Conservation (phyloP, 805 yeast genomes). For the Pichia heedii region DNA sequence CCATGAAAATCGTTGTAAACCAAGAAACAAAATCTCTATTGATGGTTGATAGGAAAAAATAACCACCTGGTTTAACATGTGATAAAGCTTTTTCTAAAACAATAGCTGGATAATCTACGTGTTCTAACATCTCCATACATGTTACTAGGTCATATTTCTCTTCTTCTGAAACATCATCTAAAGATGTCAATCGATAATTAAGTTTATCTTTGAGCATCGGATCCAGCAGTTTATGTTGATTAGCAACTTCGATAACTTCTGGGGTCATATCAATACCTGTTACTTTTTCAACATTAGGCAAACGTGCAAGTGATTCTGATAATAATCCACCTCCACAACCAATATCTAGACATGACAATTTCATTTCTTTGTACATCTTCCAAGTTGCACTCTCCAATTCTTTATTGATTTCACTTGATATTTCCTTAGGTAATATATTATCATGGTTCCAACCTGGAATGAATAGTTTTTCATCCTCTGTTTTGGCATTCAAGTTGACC, state of each 20-base stretch:
- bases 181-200: slow-evolving; percentile 47
- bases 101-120: slow-evolving; percentile 75
- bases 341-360: slow-evolving; percentile 62
- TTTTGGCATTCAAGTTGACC: slow-evolving; percentile 32
- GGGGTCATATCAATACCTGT: slow-evolving; percentile 79
- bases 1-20: slow-evolving; percentile 89
- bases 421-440: slow-evolving; percentile 53
- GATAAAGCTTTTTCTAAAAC: slow-evolving; percentile 61
- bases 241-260: slow-evolving; percentile 77
- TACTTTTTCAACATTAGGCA: slow-evolving; percentile 53
- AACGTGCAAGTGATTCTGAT: slow-evolving; percentile 77
- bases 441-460: slow-evolving; percentile 66
- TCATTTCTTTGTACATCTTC: slow-evolving; percentile 26
- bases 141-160: slow-evolving; percentile 69
- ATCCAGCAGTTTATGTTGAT: slow-evolving; percentile 55
- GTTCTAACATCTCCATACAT: slow-evolving; percentile 92
- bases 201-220: slow-evolving; percentile 46
- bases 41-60: slow-evolving; percentile 81
- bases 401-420: slow-evolving; percentile 36
- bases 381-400: slow-evolving; percentile 44
- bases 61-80: slow-evolving; percentile 72
- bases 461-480: slow-evolving; percentile 41
- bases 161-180: slow-evolving; percentile 44
- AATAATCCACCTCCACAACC: slow-evolving; percentile 99
- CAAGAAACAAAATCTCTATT: slow-evolving; percentile 82